Evolutionary conservation across 1,284 basidiomycete species (phyloP).

Genomic region (Trametes sp.): DNA sequence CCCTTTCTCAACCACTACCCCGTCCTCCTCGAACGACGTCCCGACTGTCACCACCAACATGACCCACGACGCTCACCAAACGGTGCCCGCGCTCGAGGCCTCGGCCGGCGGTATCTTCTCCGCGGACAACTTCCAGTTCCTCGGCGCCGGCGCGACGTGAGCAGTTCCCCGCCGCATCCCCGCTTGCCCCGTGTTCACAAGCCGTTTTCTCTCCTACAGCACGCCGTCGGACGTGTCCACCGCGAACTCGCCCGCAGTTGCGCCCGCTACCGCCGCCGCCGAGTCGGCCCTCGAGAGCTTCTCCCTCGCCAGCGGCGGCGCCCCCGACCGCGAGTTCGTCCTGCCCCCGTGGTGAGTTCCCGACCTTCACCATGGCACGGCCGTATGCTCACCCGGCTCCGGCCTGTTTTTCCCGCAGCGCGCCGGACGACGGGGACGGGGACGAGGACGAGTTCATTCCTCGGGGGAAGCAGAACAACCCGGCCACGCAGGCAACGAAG

Average conservation of each 20-base stretch:
- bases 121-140: too few relatives aligned
- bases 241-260: not conserved
- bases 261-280: not conserved
- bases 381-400: not conserved
- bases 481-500: too few relatives aligned
- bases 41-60: too few relatives aligned
- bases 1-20: too few relatives aligned
- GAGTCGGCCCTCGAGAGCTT: not conserved
- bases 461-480: not conserved
- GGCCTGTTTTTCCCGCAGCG: not conserved
- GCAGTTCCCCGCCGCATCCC: too few relatives aligned
- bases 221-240: slow-evolving; percentile 7
- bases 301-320: not conserved
- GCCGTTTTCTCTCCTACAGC: not conserved
- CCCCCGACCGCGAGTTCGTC: not conserved
- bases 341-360: not conserved
- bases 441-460: slow-evolving; percentile 11
- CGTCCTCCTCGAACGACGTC: too few relatives aligned
- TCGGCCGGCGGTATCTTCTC: too few relatives aligned
- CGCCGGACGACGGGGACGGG: not conserved
- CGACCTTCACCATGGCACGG: too few relatives aligned
- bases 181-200: too few relatives aligned
- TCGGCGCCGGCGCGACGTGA: too few relatives aligned
- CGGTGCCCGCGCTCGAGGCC: too few relatives aligned
- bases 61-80: too few relatives aligned